Conservation (phyloP, 192 early-diverging fungal genomes). For the Thamnidium elegans region DNA sequence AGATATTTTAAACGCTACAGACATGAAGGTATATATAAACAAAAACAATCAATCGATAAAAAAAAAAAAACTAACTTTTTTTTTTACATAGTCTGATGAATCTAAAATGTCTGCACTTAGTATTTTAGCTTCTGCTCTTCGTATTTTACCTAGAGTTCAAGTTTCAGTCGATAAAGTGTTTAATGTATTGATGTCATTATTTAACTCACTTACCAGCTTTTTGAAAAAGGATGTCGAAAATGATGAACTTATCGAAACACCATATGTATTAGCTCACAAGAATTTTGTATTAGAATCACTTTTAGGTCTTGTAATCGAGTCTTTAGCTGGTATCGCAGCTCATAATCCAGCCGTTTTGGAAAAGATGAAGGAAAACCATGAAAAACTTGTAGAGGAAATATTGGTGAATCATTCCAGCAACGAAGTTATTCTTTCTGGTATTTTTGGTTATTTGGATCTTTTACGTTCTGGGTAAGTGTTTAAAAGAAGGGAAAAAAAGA, state of each 20-base stretch:
- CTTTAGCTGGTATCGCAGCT: slow-evolving; percentile 35
- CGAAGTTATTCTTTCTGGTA: slow-evolving; percentile 46
- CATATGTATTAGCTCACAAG: slow-evolving; percentile 42
- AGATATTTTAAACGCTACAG: slow-evolving; percentile 35
- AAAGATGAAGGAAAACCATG: slow-evolving; percentile 15
- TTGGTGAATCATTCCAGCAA: slow-evolving; percentile 41
- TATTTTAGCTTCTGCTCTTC: slow-evolving; percentile 41
- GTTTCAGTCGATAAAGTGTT: slow-evolving; percentile 29
- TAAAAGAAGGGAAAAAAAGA: background rate
- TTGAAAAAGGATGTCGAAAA: slow-evolving; percentile 32
- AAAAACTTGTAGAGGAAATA: slow-evolving; percentile 38
- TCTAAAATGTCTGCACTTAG: slow-evolving; percentile 32
- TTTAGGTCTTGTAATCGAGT: slow-evolving; percentile 48
- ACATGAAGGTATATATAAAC: slow-evolving; percentile 29
- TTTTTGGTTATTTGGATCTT: slow-evolving; percentile 41
- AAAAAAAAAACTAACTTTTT: slow-evolving; percentile 7
- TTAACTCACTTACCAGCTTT: slow-evolving; percentile 28
- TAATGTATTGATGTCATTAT: slow-evolving; percentile 25
- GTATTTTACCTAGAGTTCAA: slow-evolving; percentile 43
- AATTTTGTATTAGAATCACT: slow-evolving; percentile 45
- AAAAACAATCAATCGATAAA: background rate
- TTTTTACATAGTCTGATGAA: slow-evolving; percentile 8
- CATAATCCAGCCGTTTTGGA: slow-evolving; percentile 17
- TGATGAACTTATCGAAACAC: slow-evolving; percentile 28
- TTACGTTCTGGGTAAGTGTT: slow-evolving; percentile 17